phyloP scores from a whole-genome alignment of 176 grass and related monocot genomes.

The Avena sativa region DNA sequence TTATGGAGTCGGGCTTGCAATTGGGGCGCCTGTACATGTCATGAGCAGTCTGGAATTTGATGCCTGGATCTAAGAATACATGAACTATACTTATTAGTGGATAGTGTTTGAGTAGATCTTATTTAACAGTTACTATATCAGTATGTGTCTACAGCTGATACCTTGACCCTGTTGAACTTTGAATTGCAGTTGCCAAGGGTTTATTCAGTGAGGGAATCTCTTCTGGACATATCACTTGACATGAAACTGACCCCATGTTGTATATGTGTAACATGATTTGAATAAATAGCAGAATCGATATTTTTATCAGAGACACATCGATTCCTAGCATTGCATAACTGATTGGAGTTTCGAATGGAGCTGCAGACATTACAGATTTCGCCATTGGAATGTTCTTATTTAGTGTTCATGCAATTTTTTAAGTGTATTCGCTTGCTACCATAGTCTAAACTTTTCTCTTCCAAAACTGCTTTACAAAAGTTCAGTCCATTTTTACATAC shows the following conservation, averaged over 20 bases:
- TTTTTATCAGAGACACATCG: not conserved
- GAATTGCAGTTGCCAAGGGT: not conserved
- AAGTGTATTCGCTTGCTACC: not conserved
- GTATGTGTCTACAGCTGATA: not conserved
- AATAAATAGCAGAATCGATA: not conserved
- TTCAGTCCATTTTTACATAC: no score
- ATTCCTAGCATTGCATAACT: not conserved
- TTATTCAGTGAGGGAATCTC: not conserved
- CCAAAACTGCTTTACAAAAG: not conserved
- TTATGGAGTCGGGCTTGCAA: not conserved
- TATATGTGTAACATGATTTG: constrained; percentile 13
- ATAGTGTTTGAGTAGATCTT: not conserved
- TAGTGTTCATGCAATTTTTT: not conserved
- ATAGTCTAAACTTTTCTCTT: not conserved
- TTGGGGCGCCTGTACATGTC: not conserved
- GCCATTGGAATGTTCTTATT: not conserved
- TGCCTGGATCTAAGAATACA: constrained; percentile 17
- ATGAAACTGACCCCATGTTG: not conserved
- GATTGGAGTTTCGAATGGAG: not conserved
- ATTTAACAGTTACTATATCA: not conserved
- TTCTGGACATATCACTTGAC: not conserved
- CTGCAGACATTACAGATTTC: not conserved
- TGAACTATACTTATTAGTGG: not conserved
- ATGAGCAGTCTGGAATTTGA: not conserved
- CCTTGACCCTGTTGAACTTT: constrained; percentile 9